A percentile compares a stretch with the other conserved stretches of the same genome.
Conservation (phyloP, 78 protist species). For the Guillardia theta region DNA sequence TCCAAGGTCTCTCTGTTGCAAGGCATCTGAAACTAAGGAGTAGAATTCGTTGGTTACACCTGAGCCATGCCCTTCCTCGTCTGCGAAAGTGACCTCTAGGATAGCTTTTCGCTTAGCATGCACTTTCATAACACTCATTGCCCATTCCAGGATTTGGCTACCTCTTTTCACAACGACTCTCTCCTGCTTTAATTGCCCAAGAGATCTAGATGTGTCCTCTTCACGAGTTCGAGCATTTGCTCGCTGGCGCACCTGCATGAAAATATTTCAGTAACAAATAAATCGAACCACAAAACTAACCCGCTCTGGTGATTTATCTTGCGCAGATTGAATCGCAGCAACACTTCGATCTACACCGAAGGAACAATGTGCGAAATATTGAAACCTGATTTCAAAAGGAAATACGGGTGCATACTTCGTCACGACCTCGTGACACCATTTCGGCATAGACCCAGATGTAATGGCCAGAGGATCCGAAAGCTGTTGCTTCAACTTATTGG, state of each 20-base stretch:
- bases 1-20: background rate
- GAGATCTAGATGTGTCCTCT: background rate
- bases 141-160: background rate
- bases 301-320: background rate
- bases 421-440: background rate
- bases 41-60: constrained; percentile 17
- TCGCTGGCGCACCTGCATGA: constrained; percentile 2
- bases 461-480: background rate
- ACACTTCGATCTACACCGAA: constrained; percentile 10
- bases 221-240: constrained; percentile 1
- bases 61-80: constrained; percentile 20
- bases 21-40: background rate
- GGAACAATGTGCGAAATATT: background rate
- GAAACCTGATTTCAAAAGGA: background rate
- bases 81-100: constrained; percentile 14
- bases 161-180: background rate
- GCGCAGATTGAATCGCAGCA: background rate
- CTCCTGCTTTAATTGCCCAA: background rate
- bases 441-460: background rate
- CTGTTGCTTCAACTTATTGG: constrained; percentile 11
- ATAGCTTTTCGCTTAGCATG: background rate
- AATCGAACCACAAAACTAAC: background rate
- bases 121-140: background rate
- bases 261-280: background rate
- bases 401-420: background rate